Evolutionary conservation across 805 yeast species (phyloP).

Genomic region (Candida pini): DNA sequence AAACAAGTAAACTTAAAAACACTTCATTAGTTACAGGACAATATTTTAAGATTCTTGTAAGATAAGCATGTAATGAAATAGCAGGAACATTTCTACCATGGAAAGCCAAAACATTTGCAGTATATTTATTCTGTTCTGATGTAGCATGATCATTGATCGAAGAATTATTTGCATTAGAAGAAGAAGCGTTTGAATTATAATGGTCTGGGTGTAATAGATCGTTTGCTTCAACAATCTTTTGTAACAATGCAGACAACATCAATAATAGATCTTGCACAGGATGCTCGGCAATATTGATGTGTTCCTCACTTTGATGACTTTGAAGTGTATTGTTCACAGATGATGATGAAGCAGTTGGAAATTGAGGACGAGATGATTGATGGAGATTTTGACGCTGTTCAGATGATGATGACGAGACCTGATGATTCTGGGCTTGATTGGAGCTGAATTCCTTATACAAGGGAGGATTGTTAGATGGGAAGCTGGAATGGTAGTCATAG

Average conservation of each 20-base stretch:
- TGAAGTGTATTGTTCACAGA: conserved; percentile 1
- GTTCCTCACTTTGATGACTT: conserved; percentile 30
- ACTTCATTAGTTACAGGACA: conserved; percentile 99
- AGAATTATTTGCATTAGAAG: conserved; percentile 7
- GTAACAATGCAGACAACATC: conserved; percentile 81
- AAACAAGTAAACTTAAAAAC: conserved; percentile 80
- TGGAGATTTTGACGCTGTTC: conserved; percentile 13
- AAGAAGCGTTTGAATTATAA: conserved; percentile 33
- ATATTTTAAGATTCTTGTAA: conserved; percentile 85
- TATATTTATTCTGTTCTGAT: conserved; percentile 37
- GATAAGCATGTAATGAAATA: conserved; percentile 84
- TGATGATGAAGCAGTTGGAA: conserved; percentile 1
- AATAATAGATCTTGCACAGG: conserved; percentile 74
- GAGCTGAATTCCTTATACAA: conserved; percentile 6
- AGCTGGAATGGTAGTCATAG: conserved; percentile 12
- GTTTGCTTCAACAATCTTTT: conserved; percentile 85
- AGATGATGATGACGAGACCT: conserved; percentile 4
- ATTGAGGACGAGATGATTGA: conserved; percentile 6
- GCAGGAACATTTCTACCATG: conserved; percentile 97
- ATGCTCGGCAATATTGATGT: conserved; percentile 71
- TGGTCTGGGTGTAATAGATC: conserved; percentile 75
- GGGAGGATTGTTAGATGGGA: conserved; percentile 6
- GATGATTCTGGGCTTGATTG: conserved; percentile 5
- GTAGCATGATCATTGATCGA: no score
- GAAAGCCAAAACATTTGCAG: conserved; percentile 76